These are phyloP conservation scores for Trametes maxima DNA, from an alignment of 768 basidiomycete genomes.

Conservation along the genomic window DNA sequence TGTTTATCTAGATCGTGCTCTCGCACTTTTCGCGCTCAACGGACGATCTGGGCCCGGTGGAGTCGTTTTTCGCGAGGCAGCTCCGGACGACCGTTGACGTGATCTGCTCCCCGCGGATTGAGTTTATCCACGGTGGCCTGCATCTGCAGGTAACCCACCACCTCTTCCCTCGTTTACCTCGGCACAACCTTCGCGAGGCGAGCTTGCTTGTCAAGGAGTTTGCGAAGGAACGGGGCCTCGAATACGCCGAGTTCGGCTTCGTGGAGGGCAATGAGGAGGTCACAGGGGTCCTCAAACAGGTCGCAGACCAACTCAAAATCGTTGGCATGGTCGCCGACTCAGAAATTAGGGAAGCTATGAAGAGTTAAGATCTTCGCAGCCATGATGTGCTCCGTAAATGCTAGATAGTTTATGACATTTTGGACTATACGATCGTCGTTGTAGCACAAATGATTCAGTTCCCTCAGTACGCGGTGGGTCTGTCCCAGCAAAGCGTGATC, in stretches of 20 bases:
- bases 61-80: conserved; percentile 93
- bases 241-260: conserved; percentile 92
- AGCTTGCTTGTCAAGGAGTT: conserved; percentile 85
- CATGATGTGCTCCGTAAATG: not conserved
- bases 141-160: conserved; percentile 98
- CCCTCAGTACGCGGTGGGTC: not conserved
- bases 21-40: conserved; percentile 98
- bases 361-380: conserved; percentile 19
- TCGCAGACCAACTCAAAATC: conserved; percentile 86
- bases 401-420: not conserved
- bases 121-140: conserved; percentile 94
- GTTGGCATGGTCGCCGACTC: conserved; percentile 79
- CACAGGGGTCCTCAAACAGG: conserved; percentile 73
- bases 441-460: not conserved
- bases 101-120: conserved; percentile 79
- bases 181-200: conserved; percentile 88
- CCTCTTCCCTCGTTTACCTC: conserved; percentile 91
- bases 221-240: conserved; percentile 79
- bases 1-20: conserved; percentile 74
- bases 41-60: conserved; percentile 83
- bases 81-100: conserved; percentile 98
- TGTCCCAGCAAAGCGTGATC: conserved; percentile 15
- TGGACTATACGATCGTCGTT: too few relatives aligned
- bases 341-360: conserved; percentile 69
- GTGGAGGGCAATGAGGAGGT: conserved; percentile 85